Conservation (phyloP, 768 basidiomycete genomes). For the Amanita inopinata region DNA sequence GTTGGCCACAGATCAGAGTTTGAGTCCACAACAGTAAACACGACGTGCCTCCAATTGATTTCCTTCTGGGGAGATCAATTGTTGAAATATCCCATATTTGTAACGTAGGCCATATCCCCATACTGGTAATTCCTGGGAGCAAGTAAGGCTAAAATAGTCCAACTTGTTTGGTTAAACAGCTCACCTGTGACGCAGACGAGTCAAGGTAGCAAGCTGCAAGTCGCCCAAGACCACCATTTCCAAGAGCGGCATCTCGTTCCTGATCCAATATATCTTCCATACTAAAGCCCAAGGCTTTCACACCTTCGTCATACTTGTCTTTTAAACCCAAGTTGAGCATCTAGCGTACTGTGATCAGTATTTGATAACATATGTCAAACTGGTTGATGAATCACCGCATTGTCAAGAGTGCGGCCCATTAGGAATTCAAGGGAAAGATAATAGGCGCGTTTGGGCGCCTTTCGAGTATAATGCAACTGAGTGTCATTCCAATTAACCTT, state of each 20-base stretch:
- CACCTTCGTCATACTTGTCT: conserved; percentile 55
- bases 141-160: conserved; percentile 30
- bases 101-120: conserved; percentile 95
- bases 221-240: conserved; percentile 92
- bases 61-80: conserved; percentile 78
- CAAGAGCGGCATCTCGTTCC: conserved; percentile 91
- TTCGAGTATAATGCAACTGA: conserved; percentile 67
- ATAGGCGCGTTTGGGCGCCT: conserved; percentile 83
- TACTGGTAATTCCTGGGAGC: conserved; percentile 61
- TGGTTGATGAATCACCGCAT: too few relatives aligned
- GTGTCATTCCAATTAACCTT: conserved; percentile 84
- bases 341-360: conserved; percentile 18
- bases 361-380: too few relatives aligned
- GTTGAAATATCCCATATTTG: conserved; percentile 95
- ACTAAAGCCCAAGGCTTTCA: conserved; percentile 77
- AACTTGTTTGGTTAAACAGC: conserved; percentile 48
- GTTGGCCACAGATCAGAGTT: conserved; percentile 1
- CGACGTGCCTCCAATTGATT: conserved; percentile 58
- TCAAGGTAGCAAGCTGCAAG: conserved; percentile 97
- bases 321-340: conserved; percentile 87
- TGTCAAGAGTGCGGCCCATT: conserved; percentile 74
- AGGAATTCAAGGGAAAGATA: conserved; percentile 94
- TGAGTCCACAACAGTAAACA: background rate
- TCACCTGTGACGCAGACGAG: conserved; percentile 76
- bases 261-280: conserved; percentile 80